Percentiles rank a stretch among this genome's conserved stretches.
phyloP scores from a whole-genome alignment of 495 filamentous ascomycete species.

The Xylaria curta region DNA sequence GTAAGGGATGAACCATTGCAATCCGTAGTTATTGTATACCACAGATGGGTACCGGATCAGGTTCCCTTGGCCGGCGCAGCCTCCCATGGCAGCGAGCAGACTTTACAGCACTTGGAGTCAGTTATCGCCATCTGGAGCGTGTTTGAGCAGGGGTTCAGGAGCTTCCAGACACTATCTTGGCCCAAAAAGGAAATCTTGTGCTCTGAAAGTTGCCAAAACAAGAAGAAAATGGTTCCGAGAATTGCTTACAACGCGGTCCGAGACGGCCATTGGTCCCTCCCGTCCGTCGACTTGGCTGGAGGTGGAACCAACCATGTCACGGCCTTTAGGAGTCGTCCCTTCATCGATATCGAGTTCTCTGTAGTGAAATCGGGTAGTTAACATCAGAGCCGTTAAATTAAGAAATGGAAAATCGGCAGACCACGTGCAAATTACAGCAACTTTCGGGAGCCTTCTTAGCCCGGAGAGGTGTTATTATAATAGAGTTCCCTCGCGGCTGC shows the following conservation, averaged over 20 bases:
- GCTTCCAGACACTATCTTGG: too few relatives aligned
- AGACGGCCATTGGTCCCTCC: slow-evolving; percentile 29
- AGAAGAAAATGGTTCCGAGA: too few relatives aligned
- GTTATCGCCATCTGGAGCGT: too few relatives aligned
- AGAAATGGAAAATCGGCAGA: background rate
- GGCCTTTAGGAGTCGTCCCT: background rate
- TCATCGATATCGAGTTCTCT: background rate
- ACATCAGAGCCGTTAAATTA: background rate
- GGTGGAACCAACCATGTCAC: slow-evolving; percentile 25
- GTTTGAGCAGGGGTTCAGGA: too few relatives aligned
- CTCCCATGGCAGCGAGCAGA: slow-evolving; percentile 26
- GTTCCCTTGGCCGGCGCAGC: slow-evolving; percentile 26
- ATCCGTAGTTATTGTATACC: slow-evolving; percentile 29
- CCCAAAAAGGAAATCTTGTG: too few relatives aligned
- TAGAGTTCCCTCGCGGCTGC: background rate
- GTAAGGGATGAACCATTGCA: slow-evolving; percentile 45
- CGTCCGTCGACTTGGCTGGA: slow-evolving; percentile 23
- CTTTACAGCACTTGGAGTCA: too few relatives aligned
- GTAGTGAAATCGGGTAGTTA: background rate
- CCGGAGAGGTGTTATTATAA: background rate
- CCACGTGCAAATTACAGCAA: background rate
- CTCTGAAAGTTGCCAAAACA: too few relatives aligned
- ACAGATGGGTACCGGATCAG: slow-evolving; percentile 25
- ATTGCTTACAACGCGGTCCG: slow-evolving; percentile 14
- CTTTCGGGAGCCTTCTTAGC: background rate